Base-by-base conservation (phyloP, 164 flowering plant species). In the Taxillus chinensis region DNA sequence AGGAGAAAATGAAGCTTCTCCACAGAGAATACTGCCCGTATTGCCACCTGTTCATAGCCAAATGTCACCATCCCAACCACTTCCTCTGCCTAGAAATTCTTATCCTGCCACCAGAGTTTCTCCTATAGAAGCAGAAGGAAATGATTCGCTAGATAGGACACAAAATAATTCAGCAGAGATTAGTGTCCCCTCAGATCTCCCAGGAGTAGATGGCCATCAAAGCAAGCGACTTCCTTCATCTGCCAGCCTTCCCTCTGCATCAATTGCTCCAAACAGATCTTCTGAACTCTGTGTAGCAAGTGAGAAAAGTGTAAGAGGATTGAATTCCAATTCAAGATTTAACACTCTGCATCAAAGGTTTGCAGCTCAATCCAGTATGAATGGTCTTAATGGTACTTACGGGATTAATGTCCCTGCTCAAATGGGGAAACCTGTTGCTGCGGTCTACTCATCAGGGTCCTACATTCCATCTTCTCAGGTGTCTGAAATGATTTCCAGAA, bases 371-470 rank as follows among this genome's bases (percentile, higher is more conserved):
- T 67, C 64, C 16, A 73, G 73, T 39, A 71, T 68, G 64, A 79
- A 77, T 58, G 77, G 76, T 11, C 64, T 66, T 39, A 70, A 65
- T 68, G 76, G 75, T 9, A 63, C 63, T 12, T 64, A 43, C 58
- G 77, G 74, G 10, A 62, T 62, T 49, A 62, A 67, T 41, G 45
- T 69, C 14, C 62, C 75, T 38, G 59, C 77, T 48, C 74, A 74
- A 46, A 66, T 70, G 63, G 73, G 71, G 41, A 67, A 75, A 62
- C 38, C 53, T 12, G 17, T 56, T 46, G 71, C 73, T n/a, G 60
- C 63, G 5, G 40, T 41, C 16, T 12, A 65, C 57, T 39, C 72
- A 50, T 15, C 68, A 61, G 65, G 71, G 27, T 56, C 68, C 8
- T 54, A 56, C 39, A 41, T 68, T 11, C 74, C 59, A 57, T 43